Conservation (phyloP, 2,329 filamentous ascomycete species). For the Colletotrichum plurivorum region DNA sequence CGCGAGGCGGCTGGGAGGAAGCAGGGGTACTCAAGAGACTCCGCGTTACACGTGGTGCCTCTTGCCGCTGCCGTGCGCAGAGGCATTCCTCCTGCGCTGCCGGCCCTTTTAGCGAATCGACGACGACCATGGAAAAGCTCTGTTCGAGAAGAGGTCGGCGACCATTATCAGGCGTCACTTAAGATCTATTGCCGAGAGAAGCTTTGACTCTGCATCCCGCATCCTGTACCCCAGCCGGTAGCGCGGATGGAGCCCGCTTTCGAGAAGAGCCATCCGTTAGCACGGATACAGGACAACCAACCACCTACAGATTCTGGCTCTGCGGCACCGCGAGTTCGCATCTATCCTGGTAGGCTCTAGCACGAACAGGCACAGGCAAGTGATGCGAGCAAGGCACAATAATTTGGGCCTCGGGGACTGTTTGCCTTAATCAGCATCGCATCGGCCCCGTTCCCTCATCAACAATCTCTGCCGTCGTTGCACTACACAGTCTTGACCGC, state of each 20-base stretch:
- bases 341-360: neutral
- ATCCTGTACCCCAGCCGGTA: slow-evolving; percentile 27
- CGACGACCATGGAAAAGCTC: slow-evolving; percentile 12
- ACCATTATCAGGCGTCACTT: slow-evolving; percentile 22
- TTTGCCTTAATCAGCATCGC: slow-evolving; percentile 13
- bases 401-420: slow-evolving; percentile 9
- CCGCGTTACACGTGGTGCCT: slow-evolving; percentile 26
- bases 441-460: slow-evolving; percentile 1
- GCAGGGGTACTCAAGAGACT: slow-evolving; percentile 14
- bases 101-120: neutral
- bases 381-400: neutral
- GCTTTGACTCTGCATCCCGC: slow-evolving; percentile 32
- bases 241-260: slow-evolving; percentile 5
- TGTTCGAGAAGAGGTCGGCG: slow-evolving; percentile 20
- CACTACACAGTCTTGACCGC: slow-evolving; percentile 31
- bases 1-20: slow-evolving; percentile 20
- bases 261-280: neutral
- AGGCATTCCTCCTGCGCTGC: slow-evolving; percentile 10
- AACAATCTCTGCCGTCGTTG: slow-evolving; percentile 36
- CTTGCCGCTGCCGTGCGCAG: slow-evolving; percentile 1
- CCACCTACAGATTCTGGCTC: slow-evolving; percentile 1
- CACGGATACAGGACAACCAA: too few species aligned
- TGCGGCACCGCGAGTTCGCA: neutral
- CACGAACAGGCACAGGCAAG: neutral
- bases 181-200: slow-evolving; percentile 30